Percentiles rank a stretch among this genome's conserved stretches.
Evolutionary conservation across 306 rosid species (phyloP).

Genomic region (Sophora flavescens): DNA sequence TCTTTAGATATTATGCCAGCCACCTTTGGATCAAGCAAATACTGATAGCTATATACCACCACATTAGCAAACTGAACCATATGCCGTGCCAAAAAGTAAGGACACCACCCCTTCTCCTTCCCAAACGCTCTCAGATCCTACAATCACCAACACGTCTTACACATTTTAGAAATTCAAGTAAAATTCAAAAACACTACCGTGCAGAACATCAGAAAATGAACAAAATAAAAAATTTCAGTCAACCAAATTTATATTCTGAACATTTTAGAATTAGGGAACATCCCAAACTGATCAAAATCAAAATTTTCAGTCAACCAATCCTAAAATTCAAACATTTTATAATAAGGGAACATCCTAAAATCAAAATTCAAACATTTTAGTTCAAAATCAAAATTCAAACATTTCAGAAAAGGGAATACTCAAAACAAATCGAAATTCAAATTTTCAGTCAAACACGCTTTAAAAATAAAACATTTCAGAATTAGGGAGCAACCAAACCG

Average conservation of each 20-base stretch:
- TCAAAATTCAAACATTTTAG: background rate
- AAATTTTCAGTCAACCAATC: background rate
- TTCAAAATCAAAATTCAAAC: too few relatives aligned
- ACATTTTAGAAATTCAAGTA: background rate
- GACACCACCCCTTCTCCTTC: constrained; percentile 93
- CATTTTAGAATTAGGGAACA: background rate
- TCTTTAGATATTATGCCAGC: constrained; percentile 94
- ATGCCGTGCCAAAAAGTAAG: constrained; percentile 90
- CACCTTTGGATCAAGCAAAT: constrained; percentile 95
- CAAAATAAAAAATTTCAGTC: background rate
- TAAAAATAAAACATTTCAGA: too few relatives aligned
- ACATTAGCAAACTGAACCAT: constrained; percentile 96
- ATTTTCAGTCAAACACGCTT: background rate
- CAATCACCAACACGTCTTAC: constrained; percentile 24
- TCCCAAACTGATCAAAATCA: background rate
- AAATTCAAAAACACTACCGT: constrained; percentile 9
- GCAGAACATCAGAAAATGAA: constrained; percentile 1
- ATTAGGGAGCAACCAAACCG: too few relatives aligned
- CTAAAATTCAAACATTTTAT: background rate
- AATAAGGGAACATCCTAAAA: background rate
- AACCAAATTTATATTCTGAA: background rate
- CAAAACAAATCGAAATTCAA: background rate
- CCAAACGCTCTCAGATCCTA: constrained; percentile 87
- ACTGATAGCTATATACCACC: constrained; percentile 93
- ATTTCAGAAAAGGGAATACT: too few relatives aligned